Percentiles rank a stretch among this genome's conserved stretches.
These are phyloP conservation scores for Phoenix dactylifera DNA, from an alignment of 176 grass and related monocot species.

Conservation along the genomic window DNA sequence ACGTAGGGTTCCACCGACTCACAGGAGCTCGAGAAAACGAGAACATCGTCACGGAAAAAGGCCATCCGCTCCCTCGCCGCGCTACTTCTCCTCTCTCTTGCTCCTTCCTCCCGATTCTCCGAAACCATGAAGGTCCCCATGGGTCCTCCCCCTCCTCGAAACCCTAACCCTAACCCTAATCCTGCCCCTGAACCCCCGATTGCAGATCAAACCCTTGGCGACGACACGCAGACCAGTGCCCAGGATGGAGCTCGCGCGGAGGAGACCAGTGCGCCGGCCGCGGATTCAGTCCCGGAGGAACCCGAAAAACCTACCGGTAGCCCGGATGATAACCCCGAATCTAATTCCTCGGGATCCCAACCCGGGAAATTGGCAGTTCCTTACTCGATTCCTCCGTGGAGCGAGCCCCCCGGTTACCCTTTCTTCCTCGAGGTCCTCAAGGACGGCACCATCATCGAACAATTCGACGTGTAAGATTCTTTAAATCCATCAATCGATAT, in stretches of 20 bases:
- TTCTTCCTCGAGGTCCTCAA: slow-evolving; percentile 97
- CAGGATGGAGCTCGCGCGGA: slow-evolving; percentile 18
- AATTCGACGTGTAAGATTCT: slow-evolving; percentile 64
- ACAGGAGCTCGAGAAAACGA: too few species aligned
- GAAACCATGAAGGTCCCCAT: slow-evolving; percentile 53
- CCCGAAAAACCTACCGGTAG: neutral
- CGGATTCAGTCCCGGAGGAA: slow-evolving; percentile 2
- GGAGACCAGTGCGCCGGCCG: slow-evolving; percentile 5
- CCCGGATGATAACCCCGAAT: neutral
- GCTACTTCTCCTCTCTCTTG: neutral
- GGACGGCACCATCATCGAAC: slow-evolving; percentile 61
- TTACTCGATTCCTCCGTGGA: slow-evolving; percentile 77
- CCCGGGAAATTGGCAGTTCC: slow-evolving; percentile 30
- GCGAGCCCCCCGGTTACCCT: slow-evolving; percentile 42
- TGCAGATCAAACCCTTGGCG: slow-evolving; percentile 7
- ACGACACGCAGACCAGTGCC: slow-evolving; percentile 5
- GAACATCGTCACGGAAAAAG: too few species aligned
- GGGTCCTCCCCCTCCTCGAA: slow-evolving; percentile 48
- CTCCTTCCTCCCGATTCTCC: neutral
- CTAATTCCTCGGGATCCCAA: neutral
- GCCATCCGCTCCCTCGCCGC: neutral
- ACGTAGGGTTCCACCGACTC: too few species aligned
- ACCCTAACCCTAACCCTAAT: slow-evolving; percentile 28
- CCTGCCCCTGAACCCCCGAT: slow-evolving; percentile 8
- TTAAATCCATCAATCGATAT: too few species aligned